Evolutionary conservation across 495 filamentous ascomycete species (phyloP).

Genomic region (Corynascus novoguineensis): DNA sequence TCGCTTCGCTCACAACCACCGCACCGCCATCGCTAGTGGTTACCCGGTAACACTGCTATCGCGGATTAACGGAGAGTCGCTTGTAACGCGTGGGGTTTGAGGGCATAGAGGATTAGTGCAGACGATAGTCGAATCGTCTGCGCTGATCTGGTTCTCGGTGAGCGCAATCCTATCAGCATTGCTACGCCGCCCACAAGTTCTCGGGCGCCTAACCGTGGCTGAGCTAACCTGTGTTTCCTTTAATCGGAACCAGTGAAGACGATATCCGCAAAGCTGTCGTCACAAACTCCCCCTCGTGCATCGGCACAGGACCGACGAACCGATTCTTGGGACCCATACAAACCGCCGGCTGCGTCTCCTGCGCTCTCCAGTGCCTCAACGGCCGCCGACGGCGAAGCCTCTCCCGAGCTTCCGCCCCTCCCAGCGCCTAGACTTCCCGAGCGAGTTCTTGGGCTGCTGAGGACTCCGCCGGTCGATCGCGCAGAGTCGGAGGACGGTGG

Average conservation of each 20-base stretch:
- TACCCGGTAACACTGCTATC: background rate
- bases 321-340: conserved; percentile 17
- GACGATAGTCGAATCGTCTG: conserved; percentile 51
- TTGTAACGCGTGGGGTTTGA: conserved; percentile 24
- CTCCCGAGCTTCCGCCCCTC: conserved; percentile 50
- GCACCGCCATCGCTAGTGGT: background rate
- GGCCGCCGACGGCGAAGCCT: conserved; percentile 47
- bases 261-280: conserved; percentile 45
- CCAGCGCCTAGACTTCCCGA: conserved; percentile 45
- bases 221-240: conserved; percentile 11
- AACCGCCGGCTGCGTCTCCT: conserved; percentile 35
- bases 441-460: conserved; percentile 42
- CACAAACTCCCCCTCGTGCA: conserved; percentile 47
- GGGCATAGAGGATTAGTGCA: conserved; percentile 44
- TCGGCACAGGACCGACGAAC: conserved; percentile 45
- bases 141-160: conserved; percentile 49
- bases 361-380: conserved; percentile 51
- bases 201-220: background rate
- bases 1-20: conserved; percentile 17
- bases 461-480: conserved; percentile 42
- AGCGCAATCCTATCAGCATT: conserved; percentile 20
- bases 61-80: conserved; percentile 13
- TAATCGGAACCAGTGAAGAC: conserved; percentile 40
- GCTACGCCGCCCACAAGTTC: conserved; percentile 9
- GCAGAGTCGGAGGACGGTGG: conserved; percentile 22